Evolutionary conservation across 495 filamentous ascomycete species (phyloP).

Genomic region (Neurospora sp.): DNA sequence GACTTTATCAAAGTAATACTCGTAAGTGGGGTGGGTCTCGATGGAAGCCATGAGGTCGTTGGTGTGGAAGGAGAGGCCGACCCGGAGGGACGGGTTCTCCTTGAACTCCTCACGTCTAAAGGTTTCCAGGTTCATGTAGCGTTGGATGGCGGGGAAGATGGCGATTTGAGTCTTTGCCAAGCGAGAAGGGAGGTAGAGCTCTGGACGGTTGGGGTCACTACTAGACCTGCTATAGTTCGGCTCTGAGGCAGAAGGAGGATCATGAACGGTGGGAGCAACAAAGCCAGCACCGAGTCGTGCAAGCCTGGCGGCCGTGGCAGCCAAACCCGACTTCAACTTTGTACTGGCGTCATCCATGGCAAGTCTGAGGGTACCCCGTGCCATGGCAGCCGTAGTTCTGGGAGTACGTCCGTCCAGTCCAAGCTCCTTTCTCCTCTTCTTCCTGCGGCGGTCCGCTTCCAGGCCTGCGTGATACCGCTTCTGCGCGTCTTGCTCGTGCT

Average conservation of each 20-base stretch:
- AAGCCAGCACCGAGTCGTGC: background rate
- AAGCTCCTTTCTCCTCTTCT: background rate
- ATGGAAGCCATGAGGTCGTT: background rate
- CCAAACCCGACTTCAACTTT: background rate
- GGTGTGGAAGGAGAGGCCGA: background rate
- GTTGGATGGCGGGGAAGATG: slow-evolving; percentile 28
- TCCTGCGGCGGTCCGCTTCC: background rate
- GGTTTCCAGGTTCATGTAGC: slow-evolving; percentile 15
- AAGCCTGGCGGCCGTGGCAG: background rate
- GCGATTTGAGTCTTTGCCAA: slow-evolving; percentile 31
- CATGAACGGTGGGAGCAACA: background rate
- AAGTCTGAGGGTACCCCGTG: background rate
- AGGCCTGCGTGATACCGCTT: background rate
- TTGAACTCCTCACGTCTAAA: slow-evolving; percentile 15
- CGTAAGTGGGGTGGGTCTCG: background rate
- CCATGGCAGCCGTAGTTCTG: background rate
- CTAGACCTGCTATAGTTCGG: too few species aligned
- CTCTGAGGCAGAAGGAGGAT: background rate
- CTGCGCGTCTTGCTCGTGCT: slow-evolving; percentile 5
- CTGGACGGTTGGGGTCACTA: background rate
- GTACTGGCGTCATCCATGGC: background rate
- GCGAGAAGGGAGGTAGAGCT: slow-evolving; percentile 17
- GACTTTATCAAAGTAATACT: background rate
- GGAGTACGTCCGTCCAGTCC: background rate
- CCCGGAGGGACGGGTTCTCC: slow-evolving; percentile 13